A percentile compares a stretch with the other conserved stretches of the same genome.
Evolutionary conservation across 2,329 filamentous ascomycete species (phyloP).

Genomic region (Penicillium psychrosexuale): DNA sequence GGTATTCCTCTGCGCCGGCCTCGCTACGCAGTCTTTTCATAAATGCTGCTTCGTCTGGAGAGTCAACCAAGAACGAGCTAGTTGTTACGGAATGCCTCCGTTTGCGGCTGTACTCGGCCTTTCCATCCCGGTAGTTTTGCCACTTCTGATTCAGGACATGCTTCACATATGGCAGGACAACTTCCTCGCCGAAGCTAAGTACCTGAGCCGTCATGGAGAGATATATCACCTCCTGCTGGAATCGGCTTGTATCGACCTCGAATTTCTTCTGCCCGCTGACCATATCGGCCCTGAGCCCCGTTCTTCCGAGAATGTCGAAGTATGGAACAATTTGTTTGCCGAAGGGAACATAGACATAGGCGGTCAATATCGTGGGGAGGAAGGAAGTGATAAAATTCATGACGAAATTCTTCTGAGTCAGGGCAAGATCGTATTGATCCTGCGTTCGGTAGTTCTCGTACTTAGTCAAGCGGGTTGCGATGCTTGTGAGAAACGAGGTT

Average conservation of each 20-base stretch:
- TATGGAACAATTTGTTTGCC: conserved; percentile 79
- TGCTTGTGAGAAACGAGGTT: conserved; percentile 67
- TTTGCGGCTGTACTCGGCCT: conserved; percentile 33
- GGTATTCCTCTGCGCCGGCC: conserved; percentile 76
- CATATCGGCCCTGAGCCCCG: conserved; percentile 30
- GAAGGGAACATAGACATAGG: conserved; percentile 93
- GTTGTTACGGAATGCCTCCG: conserved; percentile 39
- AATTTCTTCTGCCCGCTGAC: conserved; percentile 58
- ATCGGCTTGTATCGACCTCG: conserved; percentile 74
- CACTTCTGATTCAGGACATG: conserved; percentile 74
- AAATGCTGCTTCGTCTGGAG: conserved; percentile 75
- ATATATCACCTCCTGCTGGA: conserved; percentile 91
- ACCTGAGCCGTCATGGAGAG: conserved; percentile 93
- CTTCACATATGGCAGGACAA: conserved; percentile 81
- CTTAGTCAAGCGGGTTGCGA: conserved; percentile 74
- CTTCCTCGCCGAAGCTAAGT: conserved; percentile 80
- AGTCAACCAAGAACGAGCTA: conserved; percentile 57
- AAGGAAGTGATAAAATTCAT: conserved; percentile 97
- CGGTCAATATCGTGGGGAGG: conserved; percentile 84
- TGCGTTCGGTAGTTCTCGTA: conserved; percentile 91
- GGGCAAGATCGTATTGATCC: conserved; percentile 75
- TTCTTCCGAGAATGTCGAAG: conserved; percentile 74
- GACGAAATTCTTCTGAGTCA: conserved; percentile 91
- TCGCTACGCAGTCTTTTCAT: conserved; percentile 78
- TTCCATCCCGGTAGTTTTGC: conserved; percentile 28